Conservation (phyloP, 345 rosid genomes). For the Eucalyptus caleyi region DNA sequence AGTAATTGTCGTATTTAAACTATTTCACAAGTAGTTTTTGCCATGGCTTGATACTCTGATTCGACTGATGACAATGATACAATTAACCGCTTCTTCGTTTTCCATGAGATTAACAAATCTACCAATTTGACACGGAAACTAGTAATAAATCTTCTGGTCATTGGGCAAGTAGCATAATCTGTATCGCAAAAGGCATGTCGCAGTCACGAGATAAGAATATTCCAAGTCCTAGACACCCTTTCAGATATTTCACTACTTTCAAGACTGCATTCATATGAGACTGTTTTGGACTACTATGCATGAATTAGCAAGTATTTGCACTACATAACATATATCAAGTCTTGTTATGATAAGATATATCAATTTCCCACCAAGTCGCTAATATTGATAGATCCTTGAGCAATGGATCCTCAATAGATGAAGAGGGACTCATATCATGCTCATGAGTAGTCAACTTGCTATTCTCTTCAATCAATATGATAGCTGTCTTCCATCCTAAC, state of each 20-base stretch:
- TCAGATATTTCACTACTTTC: not conserved
- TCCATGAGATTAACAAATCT: not conserved
- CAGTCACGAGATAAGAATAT: not conserved
- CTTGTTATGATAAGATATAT: not conserved
- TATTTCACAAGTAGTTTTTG: not conserved
- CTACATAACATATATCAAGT: no score
- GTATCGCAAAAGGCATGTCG: not conserved
- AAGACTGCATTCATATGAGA: not conserved
- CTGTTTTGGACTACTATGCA: not conserved
- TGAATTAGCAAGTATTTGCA: not conserved
- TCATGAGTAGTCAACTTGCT: not conserved
- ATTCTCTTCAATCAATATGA: not conserved
- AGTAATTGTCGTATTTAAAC: no score
- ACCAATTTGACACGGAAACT: fast-evolving
- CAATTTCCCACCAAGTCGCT: fast-evolving
- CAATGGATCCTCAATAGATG: not conserved
- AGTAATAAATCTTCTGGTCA: not conserved
- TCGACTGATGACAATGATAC: not conserved
- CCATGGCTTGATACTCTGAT: not conserved
- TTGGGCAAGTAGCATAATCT: not conserved
- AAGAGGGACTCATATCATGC: not conserved
- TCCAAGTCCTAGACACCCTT: not conserved
- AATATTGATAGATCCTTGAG: not conserved
- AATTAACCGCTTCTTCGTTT: not conserved
- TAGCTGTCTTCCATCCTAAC: fast-evolving